Percentiles rank a stretch among this genome's conserved stretches.
Conservation (phyloP, 495 filamentous ascomycete species). For the Penicillium dipodomyicola region DNA sequence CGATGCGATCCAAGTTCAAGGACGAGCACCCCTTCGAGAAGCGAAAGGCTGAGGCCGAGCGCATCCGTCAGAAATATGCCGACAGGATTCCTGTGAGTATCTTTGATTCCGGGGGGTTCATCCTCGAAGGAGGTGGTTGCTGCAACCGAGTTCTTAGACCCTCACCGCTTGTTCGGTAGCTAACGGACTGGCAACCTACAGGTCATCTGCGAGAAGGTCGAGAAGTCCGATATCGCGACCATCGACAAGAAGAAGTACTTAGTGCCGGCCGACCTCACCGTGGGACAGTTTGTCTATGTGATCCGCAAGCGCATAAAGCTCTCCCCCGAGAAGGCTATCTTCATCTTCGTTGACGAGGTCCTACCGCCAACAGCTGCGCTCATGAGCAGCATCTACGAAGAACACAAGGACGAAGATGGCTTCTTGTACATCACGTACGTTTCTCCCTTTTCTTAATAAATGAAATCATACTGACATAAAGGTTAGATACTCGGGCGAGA, state of each 20-base stretch:
- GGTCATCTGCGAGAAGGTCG: conserved; percentile 99
- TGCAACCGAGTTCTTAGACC: conserved; percentile 1
- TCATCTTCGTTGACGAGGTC: conserved; percentile 99
- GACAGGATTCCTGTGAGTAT: conserved; percentile 94
- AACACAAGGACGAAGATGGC: conserved; percentile 78
- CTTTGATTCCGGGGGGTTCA: neutral
- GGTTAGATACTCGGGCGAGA: conserved; percentile 94
- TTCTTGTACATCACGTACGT: conserved; percentile 59
- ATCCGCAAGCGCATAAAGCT: conserved; percentile 99
- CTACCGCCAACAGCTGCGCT: conserved; percentile 94
- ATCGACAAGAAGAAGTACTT: conserved; percentile 99
- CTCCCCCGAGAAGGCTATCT: conserved; percentile 98
- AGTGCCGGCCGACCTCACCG: conserved; percentile 94
- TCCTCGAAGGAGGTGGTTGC: neutral
- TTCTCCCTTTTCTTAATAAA: neutral
- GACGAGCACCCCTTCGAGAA: conserved; percentile 99
- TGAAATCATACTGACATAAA: conserved; percentile 30
- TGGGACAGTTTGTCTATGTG: conserved; percentile 99
- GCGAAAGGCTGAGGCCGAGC: conserved; percentile 96
- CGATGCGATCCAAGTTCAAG: conserved; percentile 98
- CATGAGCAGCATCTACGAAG: conserved; percentile 99
- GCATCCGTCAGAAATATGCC: conserved; percentile 97
- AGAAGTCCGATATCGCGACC: conserved; percentile 98
- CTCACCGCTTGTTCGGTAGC: conserved; percentile 45
- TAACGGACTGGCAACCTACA: conserved; percentile 39